Percentiles rank a stretch among this genome's conserved stretches.
phyloP scores from a whole-genome alignment of 2,329 filamentous ascomycete genomes.

The Aphanocladium album region DNA sequence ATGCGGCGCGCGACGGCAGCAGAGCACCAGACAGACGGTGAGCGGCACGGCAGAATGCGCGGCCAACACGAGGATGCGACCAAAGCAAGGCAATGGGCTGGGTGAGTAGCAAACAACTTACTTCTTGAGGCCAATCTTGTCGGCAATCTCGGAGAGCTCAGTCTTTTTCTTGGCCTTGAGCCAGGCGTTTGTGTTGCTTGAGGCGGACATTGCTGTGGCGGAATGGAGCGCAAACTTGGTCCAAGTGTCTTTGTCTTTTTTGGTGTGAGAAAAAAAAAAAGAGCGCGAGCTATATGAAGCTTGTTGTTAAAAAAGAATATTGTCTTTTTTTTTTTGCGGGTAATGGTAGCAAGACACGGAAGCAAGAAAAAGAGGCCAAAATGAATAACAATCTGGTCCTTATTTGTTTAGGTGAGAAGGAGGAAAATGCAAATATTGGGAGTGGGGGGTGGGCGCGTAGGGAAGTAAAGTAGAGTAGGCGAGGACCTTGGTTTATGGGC shows the following conservation, averaged over 20 bases:
- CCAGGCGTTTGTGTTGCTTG: conserved; percentile 56
- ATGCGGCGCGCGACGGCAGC: neutral
- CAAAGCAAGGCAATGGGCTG: neutral
- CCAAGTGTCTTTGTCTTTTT: neutral
- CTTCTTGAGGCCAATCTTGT: conserved; percentile 65
- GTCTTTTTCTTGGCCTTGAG: conserved; percentile 77
- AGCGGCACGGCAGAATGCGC: neutral
- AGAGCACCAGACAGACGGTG: neutral
- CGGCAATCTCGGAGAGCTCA: conserved; percentile 70
- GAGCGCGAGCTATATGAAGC: neutral
- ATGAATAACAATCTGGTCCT: conserved; percentile 3
- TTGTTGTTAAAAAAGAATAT: conserved; percentile 7
- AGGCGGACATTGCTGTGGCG: conserved; percentile 20
- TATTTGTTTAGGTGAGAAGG: conserved; percentile 10
- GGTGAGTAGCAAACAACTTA: conserved; percentile 41
- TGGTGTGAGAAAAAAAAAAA: neutral
- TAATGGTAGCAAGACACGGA: conserved; percentile 5
- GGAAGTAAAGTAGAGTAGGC: neutral
- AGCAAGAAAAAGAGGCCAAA: neutral
- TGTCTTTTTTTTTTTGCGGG: neutral
- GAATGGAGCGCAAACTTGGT: neutral
- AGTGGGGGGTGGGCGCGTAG: neutral
- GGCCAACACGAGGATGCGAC: too few relatives aligned
- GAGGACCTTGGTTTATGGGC: conserved; percentile 4
- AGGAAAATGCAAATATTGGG: neutral